These are phyloP conservation scores for Coemansia aciculifera DNA, from an alignment of 192 early-diverging fungal genomes.

Conservation along the genomic window DNA sequence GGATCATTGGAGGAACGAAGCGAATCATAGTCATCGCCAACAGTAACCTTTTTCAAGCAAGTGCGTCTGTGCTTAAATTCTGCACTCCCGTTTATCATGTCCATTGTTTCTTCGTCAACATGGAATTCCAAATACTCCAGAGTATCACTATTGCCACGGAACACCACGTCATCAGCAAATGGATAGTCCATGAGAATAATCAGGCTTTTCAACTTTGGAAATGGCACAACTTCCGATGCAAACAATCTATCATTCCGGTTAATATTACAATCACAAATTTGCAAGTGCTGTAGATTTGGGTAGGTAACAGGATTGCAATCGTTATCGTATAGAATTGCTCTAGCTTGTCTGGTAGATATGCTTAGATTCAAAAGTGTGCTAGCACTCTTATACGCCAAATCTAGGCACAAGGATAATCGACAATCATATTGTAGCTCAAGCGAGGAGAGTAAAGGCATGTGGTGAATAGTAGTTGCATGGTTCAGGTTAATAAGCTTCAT, in stretches of 20 bases:
- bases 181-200: background rate
- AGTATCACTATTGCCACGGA: constrained; percentile 6
- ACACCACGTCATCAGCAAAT: constrained; percentile 11
- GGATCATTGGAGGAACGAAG: background rate
- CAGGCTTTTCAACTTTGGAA: constrained; percentile 2
- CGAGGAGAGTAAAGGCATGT: background rate
- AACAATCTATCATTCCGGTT: background rate
- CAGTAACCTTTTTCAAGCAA: background rate
- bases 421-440: background rate
- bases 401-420: background rate
- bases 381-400: background rate
- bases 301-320: background rate
- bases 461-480: background rate
- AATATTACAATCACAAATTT: background rate
- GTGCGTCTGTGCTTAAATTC: background rate
- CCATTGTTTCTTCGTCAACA: background rate
- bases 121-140: constrained; percentile 1
- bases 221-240: background rate
- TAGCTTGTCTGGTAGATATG: background rate
- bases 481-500: background rate
- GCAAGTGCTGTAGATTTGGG: constrained; percentile 2
- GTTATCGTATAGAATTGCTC: background rate
- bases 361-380: background rate
- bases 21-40: background rate
- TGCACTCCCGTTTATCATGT: background rate